Evolutionary conservation across 2,329 filamentous ascomycete genomes (phyloP).

Genomic region (Reticulascus tulasneorum): DNA sequence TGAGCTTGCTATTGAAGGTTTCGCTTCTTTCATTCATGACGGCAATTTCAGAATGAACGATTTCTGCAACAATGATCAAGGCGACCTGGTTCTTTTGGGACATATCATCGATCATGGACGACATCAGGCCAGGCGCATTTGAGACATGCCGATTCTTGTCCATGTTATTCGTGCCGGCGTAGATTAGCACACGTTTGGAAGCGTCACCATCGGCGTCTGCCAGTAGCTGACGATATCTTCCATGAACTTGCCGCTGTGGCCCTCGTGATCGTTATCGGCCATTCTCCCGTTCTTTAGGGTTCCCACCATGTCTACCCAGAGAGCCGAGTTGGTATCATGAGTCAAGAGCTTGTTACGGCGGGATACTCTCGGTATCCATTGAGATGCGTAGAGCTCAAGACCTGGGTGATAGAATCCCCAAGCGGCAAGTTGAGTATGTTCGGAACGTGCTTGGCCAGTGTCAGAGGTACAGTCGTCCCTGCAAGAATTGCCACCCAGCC

Average conservation of each 20-base stretch:
- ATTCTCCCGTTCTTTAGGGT: constrained; percentile 7
- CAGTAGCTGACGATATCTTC: constrained; percentile 9
- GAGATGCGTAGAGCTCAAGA: constrained; percentile 2
- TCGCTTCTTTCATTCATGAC: neutral
- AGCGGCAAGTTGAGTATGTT: constrained; percentile 9
- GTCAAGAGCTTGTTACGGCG: constrained; percentile 10
- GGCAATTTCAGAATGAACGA: neutral
- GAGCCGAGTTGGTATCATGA: neutral
- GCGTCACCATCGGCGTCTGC: constrained; percentile 4
- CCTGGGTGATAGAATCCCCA: constrained; percentile 12
- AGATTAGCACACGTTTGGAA: constrained; percentile 19
- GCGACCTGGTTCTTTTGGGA: constrained; percentile 11
- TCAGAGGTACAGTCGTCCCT: no score
- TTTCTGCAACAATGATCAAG: constrained; percentile 6
- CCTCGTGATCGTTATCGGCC: constrained; percentile 15
- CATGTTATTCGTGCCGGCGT: constrained; percentile 21
- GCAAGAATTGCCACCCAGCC: no score
- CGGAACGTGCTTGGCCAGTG: constrained; percentile 8
- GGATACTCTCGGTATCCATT: constrained; percentile 9
- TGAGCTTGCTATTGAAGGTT: neutral
- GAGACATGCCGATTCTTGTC: constrained; percentile 10
- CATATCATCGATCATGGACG: constrained; percentile 14
- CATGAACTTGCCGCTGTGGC: constrained; percentile 12
- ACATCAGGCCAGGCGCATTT: constrained; percentile 13
- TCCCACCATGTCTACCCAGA: constrained; percentile 13